Percentiles rank a stretch among this genome's conserved stretches.
Conservation (phyloP, 2,329 filamentous ascomycete genomes). For the Colletotrichum graminicola region DNA sequence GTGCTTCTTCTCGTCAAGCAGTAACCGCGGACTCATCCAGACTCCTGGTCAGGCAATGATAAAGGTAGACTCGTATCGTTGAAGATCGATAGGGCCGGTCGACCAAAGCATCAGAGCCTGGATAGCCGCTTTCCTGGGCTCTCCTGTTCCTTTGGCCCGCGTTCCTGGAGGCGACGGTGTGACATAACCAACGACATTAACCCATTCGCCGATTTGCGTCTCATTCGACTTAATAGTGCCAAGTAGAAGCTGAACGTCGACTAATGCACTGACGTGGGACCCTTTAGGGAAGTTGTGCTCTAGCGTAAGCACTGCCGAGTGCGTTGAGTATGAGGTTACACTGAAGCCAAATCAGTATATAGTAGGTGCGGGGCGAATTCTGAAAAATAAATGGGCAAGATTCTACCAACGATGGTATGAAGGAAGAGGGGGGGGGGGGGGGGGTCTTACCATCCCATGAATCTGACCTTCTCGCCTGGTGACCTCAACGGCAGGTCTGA, state of each 20-base stretch:
- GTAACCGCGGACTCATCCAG: neutral
- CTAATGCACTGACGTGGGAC: conserved; percentile 63
- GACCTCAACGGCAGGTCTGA: conserved; percentile 65
- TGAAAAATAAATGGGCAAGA: neutral
- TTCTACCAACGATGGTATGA: conserved; percentile 11
- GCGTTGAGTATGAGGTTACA: conserved; percentile 63
- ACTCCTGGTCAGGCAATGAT: neutral
- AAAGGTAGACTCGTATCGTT: conserved; percentile 47
- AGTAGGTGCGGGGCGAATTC: neutral
- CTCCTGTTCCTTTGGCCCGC: conserved; percentile 32
- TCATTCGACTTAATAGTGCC: conserved; percentile 72
- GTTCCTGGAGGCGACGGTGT: conserved; percentile 47
- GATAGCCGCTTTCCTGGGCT: conserved; percentile 58
- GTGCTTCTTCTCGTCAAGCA: conserved; percentile 1
- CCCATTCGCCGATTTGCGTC: conserved; percentile 82
- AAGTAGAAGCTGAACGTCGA: conserved; percentile 80
- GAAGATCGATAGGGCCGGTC: conserved; percentile 78
- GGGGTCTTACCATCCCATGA: conserved; percentile 82
- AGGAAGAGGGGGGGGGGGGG: conserved; percentile 9
- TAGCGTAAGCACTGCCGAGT: conserved; percentile 73
- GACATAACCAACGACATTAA: conserved; percentile 90
- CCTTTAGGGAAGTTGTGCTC: conserved; percentile 73
- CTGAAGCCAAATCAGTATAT: conserved; percentile 52
- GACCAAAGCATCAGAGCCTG: conserved; percentile 85
- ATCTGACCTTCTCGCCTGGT: conserved; percentile 84